Base-by-base conservation (phyloP, 2,329 filamentous ascomycete genomes). In the Dactylellina drechsleri region DNA sequence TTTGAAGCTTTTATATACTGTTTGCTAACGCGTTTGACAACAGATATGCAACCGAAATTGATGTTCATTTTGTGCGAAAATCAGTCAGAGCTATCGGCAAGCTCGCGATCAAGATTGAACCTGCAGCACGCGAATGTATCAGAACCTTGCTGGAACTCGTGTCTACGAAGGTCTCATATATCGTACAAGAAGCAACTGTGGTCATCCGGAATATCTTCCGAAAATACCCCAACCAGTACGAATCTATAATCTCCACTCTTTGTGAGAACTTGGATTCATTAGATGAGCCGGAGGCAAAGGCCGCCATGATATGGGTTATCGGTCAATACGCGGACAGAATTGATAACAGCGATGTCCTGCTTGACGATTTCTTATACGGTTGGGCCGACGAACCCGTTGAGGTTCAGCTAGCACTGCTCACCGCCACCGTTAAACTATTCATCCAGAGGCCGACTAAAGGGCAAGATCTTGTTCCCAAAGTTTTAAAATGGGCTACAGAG, bases 201-300 rank as follows among this genome's bases (percentile, higher is more conserved):
- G 95, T 99, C 26, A 99, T 99, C 81, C 91, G 93, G 78, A 99
- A 99, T 82, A 99, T 99, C 80, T 99, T 99, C 87, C 90, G 95
- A 79, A 98, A 98, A 83, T 99, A 99, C 80, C 95, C 95, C 7
- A 97, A 99, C 81, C 92, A 97, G 81, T 99, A 99, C 83, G 95
- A 99, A 83, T 94, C 91, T 76, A 98, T 99, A 82, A 99, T 99
- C 80, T 90, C 92, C 59, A 96, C 93, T 0, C 86, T 99, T 0
- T 98, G 96, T 83, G 93, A 97, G 81, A 94, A 99, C 79, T 88
- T 99, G 23, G 95, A 99, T 82, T 96, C 93, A 2, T 85, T 99
- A 57, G 95, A 99, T 81, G 95, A 99, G 82, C 94, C 95, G 1
- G 95, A 99, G 82, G 95, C 95, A 53, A 99, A 99, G 82, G 93